Evolutionary conservation across 1,284 basidiomycete genomes (phyloP), one percentile per base, ranked within the genome.

Genomic region (Cystobasidium slooffiae): DNA sequence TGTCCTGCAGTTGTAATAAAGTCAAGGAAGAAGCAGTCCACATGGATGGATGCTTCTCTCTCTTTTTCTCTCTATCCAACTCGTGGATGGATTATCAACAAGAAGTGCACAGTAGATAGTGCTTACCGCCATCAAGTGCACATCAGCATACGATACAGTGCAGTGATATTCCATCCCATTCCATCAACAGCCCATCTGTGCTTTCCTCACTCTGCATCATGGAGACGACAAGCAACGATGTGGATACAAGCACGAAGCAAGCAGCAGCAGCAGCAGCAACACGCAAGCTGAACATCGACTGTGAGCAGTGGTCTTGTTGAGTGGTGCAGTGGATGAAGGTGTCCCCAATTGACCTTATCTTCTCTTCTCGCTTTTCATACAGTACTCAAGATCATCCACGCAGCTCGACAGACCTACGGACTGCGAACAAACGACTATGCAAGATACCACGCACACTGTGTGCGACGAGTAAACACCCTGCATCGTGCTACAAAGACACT

Each of bases 371-470:
- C 37, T 1, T 43, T 10, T 41, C 39, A 1, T 31, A 8, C 76
- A 79, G 79, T 79, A 24, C 62, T 80, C 59, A 72, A 79, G 53
- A 70, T 80, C 51, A 69, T 78, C 46, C 76, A 77, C 74, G 67
- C 70, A 8, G 73, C 76, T 1, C 75, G 79, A 51, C 74, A 75
- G n/a, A 79, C 78, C 1, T 80, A 78, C 58, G 79, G 79, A 1
- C 66, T 80, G 24, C 69, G 79, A 46, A 77, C 78, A 47, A 78
- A 77, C 20, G 79, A 80, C 65, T 80, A 73, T 61, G 75, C 47
- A 0, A 62, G 79, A 18, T 80, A 80, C 76, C 77, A 75, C 12
- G 3, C 22, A 18, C 16, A 24, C 2, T 37, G 24, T 37, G 24
- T 47, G 31, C 52, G 65, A 37, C 31, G 65, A 22, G 67, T 74